A percentile compares a stretch with the other conserved stretches of the same genome.
These are phyloP conservation scores for Trichoderma hamatum DNA, from an alignment of 2,329 filamentous ascomycete species.

Conservation along the genomic window DNA sequence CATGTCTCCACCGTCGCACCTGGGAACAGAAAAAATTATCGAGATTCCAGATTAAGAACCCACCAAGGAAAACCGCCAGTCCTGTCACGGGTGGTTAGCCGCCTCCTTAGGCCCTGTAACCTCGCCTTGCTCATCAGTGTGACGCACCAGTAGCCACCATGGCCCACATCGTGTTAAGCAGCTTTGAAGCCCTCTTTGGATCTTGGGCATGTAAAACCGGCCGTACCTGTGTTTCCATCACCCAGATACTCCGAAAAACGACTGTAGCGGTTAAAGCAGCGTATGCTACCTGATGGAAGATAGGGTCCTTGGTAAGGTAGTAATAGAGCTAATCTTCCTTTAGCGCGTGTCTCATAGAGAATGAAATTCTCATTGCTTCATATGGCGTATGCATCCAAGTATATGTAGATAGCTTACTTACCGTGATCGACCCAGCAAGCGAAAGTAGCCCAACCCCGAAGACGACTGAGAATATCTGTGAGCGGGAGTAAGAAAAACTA, in stretches of 20 bases:
- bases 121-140: neutral
- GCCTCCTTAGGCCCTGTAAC: neutral
- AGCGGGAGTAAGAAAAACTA: conserved; percentile 71
- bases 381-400: neutral
- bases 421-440: conserved; percentile 70
- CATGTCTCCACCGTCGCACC: conserved; percentile 66
- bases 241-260: conserved; percentile 72
- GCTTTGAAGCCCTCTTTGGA: conserved; percentile 51
- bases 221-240: conserved; percentile 62
- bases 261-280: conserved; percentile 71
- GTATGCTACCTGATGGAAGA: conserved; percentile 82
- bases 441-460: conserved; percentile 61
- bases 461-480: conserved; percentile 51
- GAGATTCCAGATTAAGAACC: conserved; percentile 76
- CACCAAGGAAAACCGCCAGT: conserved; percentile 70
- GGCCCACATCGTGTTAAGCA: conserved; percentile 70
- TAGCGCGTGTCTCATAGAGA: neutral
- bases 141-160: conserved; percentile 62
- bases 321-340: conserved; percentile 54
- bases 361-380: neutral
- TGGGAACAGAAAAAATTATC: conserved; percentile 76
- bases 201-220: conserved; percentile 51
- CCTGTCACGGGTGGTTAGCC: conserved; percentile 28
- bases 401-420: conserved; percentile 47
- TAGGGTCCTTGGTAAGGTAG: conserved; percentile 77